These are phyloP conservation scores for Penicillium simplicissimum DNA, from an alignment of 495 filamentous ascomycete species.

Conservation along the genomic window DNA sequence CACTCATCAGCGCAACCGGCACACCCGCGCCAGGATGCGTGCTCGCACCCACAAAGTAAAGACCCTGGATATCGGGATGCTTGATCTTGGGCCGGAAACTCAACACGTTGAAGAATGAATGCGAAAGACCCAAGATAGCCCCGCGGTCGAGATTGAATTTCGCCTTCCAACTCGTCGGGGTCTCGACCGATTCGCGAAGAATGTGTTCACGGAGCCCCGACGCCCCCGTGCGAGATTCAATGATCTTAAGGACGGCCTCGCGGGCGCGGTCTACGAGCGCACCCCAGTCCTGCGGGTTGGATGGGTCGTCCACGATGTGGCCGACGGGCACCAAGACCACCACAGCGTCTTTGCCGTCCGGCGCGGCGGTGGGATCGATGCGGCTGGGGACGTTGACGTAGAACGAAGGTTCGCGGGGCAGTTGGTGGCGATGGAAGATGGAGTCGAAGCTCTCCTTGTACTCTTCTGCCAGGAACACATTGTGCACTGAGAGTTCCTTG, in stretches of 20 bases:
- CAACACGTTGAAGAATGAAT: constrained; percentile 72
- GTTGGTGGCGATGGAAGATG: constrained; percentile 64
- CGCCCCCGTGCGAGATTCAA: constrained; percentile 55
- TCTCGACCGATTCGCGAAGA: constrained; percentile 60
- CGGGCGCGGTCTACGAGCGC: constrained; percentile 53
- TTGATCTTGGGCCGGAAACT: constrained; percentile 61
- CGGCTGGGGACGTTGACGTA: constrained; percentile 72
- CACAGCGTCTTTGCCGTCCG: constrained; percentile 57
- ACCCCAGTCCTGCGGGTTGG: constrained; percentile 56
- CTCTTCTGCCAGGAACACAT: constrained; percentile 71
- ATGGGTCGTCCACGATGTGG: constrained; percentile 44
- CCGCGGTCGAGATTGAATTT: constrained; percentile 71
- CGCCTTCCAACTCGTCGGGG: constrained; percentile 58
- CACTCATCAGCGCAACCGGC: constrained; percentile 65
- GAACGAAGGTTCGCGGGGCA: constrained; percentile 66
- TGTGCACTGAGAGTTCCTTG: constrained; percentile 64
- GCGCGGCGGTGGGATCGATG: constrained; percentile 65
- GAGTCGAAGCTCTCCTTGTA: constrained; percentile 69
- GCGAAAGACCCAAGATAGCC: constrained; percentile 65
- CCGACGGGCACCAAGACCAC: constrained; percentile 69
- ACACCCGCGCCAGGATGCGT: constrained; percentile 75
- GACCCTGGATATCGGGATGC: constrained; percentile 45
- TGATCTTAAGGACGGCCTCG: constrained; percentile 52
- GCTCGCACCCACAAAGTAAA: constrained; percentile 69
- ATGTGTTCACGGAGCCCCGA: constrained; percentile 45